phyloP scores from a whole-genome alignment of 306 rosid species.

The Astragalus glycyphyllos region DNA sequence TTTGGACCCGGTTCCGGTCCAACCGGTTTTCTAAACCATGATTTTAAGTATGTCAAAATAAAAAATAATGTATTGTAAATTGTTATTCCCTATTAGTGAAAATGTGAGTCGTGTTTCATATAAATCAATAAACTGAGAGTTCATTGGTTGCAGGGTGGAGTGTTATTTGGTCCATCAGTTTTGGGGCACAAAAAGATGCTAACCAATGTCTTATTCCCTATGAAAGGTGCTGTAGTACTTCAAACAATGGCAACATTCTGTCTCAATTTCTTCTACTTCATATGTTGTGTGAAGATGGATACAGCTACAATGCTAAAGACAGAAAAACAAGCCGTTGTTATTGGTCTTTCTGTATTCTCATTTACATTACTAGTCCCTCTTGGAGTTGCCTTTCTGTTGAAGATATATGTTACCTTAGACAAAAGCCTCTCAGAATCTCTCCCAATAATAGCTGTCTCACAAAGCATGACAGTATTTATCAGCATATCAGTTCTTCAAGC shows the following conservation, averaged over 20 bases:
- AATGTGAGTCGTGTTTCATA: background rate
- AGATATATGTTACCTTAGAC: slow-evolving; percentile 28
- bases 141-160: slow-evolving; percentile 54
- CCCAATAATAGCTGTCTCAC: slow-evolving; percentile 45
- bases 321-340: slow-evolving; percentile 46
- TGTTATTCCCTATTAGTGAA: too few species aligned
- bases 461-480: slow-evolving; percentile 49
- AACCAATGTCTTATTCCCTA: slow-evolving; percentile 48
- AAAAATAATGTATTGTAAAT: background rate
- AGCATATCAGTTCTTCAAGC: slow-evolving; percentile 52
- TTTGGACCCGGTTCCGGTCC: too few species aligned
- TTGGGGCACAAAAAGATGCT: slow-evolving; percentile 48
- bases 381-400: slow-evolving; percentile 13
- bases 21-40: too few species aligned
- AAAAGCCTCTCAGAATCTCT: slow-evolving; percentile 30
- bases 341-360: slow-evolving; percentile 48
- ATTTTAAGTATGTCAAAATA: too few species aligned
- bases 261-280: slow-evolving; percentile 59
- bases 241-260: slow-evolving; percentile 54
- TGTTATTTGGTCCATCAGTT: slow-evolving; percentile 65
- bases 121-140: background rate
- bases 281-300: slow-evolving; percentile 57
- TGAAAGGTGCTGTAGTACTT: slow-evolving; percentile 43
- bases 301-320: slow-evolving; percentile 42
- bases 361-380: slow-evolving; percentile 38